Evolutionary conservation across 192 early-diverging fungal species (phyloP).

Genomic region (Gamsiella multidivaricata): DNA sequence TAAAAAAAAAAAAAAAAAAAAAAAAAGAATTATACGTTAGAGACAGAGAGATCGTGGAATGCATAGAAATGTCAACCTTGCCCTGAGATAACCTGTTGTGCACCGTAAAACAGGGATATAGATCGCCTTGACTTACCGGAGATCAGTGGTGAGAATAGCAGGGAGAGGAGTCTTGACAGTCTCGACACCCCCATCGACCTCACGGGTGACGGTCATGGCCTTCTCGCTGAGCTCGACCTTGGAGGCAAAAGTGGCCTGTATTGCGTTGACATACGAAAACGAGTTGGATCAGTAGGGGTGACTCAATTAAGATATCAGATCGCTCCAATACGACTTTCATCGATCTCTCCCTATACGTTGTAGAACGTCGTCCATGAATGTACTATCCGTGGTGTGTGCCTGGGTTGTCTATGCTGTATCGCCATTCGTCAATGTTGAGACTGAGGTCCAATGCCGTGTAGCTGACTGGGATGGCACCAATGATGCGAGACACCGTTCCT

Average conservation of each 20-base stretch:
- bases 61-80: neutral
- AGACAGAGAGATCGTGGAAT: neutral
- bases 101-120: no score
- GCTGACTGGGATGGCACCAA: neutral
- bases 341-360: no score
- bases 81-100: no score
- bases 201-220: slow-evolving; percentile 87
- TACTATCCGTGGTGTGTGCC: no score
- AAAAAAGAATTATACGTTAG: slow-evolving; percentile 7
- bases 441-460: no score
- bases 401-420: neutral
- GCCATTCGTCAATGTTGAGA: no score
- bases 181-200: slow-evolving; percentile 98
- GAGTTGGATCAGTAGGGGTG: no score
- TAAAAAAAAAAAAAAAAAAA: slow-evolving; percentile 26
- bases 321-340: no score
- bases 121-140: slow-evolving; percentile 77
- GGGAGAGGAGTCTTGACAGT: slow-evolving; percentile 86
- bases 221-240: slow-evolving; percentile 85
- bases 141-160: slow-evolving; percentile 94
- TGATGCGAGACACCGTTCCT: slow-evolving; percentile 14
- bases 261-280: slow-evolving; percentile 5
- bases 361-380: no score
- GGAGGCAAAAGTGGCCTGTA: slow-evolving; percentile 94
- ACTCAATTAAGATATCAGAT: no score